These are phyloP conservation scores for Ceratobasidium sp. DNA, from an alignment of 1,284 basidiomycete genomes.

Conservation along the genomic window DNA sequence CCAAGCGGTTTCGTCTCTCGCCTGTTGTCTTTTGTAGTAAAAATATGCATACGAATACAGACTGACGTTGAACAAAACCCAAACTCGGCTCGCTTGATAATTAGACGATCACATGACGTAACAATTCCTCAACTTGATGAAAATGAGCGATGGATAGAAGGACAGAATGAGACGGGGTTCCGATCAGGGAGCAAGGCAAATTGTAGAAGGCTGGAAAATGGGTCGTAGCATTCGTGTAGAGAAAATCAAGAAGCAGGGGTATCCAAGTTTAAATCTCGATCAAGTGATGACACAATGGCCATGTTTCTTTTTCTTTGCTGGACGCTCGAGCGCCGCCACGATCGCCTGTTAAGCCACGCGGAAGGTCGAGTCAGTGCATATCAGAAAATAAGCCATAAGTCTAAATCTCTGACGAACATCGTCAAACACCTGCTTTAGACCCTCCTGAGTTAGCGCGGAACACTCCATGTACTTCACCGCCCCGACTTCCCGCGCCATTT, in stretches of 20 bases:
- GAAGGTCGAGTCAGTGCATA: too few relatives aligned
- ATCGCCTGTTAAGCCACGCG: conserved; percentile 77
- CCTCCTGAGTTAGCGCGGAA: conserved; percentile 99
- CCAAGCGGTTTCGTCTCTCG: too few relatives aligned
- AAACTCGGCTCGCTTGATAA: not conserved
- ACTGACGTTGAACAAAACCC: too few relatives aligned
- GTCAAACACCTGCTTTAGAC: conserved; percentile 99
- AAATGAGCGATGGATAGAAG: conserved; percentile 1
- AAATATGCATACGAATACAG: not conserved
- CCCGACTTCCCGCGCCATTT: conserved; percentile 94
- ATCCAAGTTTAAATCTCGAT: conserved; percentile 53
- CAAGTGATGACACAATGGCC: conserved; percentile 88
- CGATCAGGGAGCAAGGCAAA: conserved; percentile 18
- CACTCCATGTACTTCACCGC: conserved; percentile 99
- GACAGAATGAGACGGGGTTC: conserved; percentile 19
- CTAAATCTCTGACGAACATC: conserved; percentile 78
- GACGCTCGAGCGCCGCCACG: conserved; percentile 97
- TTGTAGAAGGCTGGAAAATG: conserved; percentile 25
- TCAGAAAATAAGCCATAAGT: not conserved
- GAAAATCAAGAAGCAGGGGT: conserved; percentile 26
- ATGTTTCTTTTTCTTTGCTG: conserved; percentile 88
- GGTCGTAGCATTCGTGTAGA: conserved; percentile 51
- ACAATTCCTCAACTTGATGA: conserved; percentile 24
- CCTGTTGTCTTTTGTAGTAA: not conserved
- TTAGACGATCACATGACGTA: conserved; percentile 43